Percentiles rank a stretch among this genome's conserved stretches.
These are phyloP conservation scores for Aphanocladium album DNA, from an alignment of 2,329 filamentous ascomycete genomes.

Conservation along the genomic window DNA sequence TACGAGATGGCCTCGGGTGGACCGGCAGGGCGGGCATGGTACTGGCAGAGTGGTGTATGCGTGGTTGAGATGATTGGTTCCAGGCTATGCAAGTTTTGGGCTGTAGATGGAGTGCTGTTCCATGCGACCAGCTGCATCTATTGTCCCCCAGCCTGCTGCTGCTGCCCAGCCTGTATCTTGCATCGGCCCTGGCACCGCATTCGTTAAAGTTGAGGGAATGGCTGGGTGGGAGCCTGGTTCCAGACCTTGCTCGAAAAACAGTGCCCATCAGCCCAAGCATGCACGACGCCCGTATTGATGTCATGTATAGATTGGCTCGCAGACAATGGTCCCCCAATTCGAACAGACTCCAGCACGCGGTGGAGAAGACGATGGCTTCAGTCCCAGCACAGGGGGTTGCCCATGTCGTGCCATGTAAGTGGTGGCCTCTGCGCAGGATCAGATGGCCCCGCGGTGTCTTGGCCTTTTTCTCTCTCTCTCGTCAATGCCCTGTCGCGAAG, in stretches of 20 bases:
- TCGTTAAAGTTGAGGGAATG: no score
- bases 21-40: background rate
- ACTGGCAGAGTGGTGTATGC: background rate
- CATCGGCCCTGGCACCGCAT: no score
- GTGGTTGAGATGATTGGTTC: slow-evolving; percentile 5
- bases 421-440: slow-evolving; percentile 2
- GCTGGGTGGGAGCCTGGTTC: no score
- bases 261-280: no score
- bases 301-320: no score
- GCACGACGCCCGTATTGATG: no score
- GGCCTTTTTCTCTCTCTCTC: background rate
- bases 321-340: background rate
- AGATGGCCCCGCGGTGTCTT: background rate
- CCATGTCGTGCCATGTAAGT: background rate
- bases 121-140: background rate
- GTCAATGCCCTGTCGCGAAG: background rate
- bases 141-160: background rate
- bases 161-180: background rate
- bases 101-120: background rate
- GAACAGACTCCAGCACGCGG: background rate
- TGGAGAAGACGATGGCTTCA: background rate
- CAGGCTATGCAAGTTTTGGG: background rate
- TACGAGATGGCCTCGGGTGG: slow-evolving; percentile 11
- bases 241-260: no score
- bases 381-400: background rate